Evolutionary conservation across 306 rosid genomes (phyloP).

Genomic region (Dalbergia oliveri): DNA sequence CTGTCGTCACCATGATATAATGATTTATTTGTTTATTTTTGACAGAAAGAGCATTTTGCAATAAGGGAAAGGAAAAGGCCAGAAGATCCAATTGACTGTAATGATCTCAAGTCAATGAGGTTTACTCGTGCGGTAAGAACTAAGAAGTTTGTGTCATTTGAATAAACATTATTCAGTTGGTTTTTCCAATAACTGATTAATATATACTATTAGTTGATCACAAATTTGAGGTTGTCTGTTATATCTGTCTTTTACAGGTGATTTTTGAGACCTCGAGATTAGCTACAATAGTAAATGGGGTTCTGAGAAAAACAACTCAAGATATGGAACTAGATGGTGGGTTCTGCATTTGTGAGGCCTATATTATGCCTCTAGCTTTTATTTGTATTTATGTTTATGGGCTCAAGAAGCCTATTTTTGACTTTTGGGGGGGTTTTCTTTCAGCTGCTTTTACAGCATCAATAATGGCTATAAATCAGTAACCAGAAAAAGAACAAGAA

Average conservation of each 20-base stretch:
- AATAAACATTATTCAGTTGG: slow-evolving; percentile 8
- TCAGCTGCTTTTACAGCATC: slow-evolving; percentile 49
- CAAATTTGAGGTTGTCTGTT: slow-evolving; percentile 22
- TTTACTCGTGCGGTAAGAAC: slow-evolving; percentile 90
- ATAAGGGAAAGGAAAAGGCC: slow-evolving; percentile 75
- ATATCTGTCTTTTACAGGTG: slow-evolving; percentile 61
- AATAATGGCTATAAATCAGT: slow-evolving; percentile 20
- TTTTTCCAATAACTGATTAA: no score
- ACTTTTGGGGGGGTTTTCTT: slow-evolving; percentile 44
- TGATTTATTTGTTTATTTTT: background rate
- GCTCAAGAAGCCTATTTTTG: slow-evolving; percentile 66
- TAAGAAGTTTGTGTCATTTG: background rate
- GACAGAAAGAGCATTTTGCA: slow-evolving; percentile 85
- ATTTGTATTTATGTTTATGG: slow-evolving; percentile 59
- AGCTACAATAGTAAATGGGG: slow-evolving; percentile 98
- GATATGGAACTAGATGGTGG: slow-evolving; percentile 96
- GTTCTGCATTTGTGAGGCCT: slow-evolving; percentile 40
- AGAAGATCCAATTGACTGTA: slow-evolving; percentile 80
- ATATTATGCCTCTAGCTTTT: slow-evolving; percentile 39
- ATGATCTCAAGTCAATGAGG: slow-evolving; percentile 85
- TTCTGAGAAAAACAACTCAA: slow-evolving; percentile 88
- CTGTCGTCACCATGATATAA: slow-evolving; percentile 25
- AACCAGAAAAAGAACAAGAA: slow-evolving; percentile 20
- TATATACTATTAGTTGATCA: slow-evolving; percentile 4
- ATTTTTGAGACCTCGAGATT: slow-evolving; percentile 97